Percentiles rank a stretch among this genome's conserved stretches.
Conservation (phyloP, 2,329 filamentous ascomycete genomes). For the Fusarium pseudoanthophilum region DNA sequence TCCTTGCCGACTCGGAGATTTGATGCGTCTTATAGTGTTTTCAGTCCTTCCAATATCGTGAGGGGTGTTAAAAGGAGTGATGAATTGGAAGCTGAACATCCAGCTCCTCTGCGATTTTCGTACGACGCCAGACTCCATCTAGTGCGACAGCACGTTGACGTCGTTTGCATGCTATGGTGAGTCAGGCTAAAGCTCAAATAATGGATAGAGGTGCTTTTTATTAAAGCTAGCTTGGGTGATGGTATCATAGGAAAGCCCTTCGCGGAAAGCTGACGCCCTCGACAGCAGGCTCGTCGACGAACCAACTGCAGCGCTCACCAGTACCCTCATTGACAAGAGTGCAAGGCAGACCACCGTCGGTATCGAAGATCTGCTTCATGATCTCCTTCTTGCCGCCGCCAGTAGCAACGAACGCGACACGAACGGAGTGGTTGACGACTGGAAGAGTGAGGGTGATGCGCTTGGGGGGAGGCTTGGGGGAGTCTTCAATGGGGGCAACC, state of each 20-base stretch:
- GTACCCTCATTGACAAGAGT: conserved; percentile 86
- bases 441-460: conserved; percentile 93
- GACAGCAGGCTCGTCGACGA: conserved; percentile 86
- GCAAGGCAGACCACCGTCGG: conserved; percentile 82
- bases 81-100: conserved; percentile 21
- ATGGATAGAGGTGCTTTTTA: conserved; percentile 15
- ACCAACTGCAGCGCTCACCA: conserved; percentile 93
- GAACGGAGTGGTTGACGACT: conserved; percentile 86
- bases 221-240: conserved; percentile 16
- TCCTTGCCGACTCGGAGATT: conserved; percentile 1
- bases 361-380: conserved; percentile 90
- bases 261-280: conserved; percentile 86
- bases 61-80: background rate
- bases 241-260: conserved; percentile 67
- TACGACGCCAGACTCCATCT: conserved; percentile 23
- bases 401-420: conserved; percentile 91
- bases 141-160: conserved; percentile 6
- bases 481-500: conserved; percentile 92
- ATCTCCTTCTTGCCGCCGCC: conserved; percentile 91
- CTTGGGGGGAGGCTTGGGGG: conserved; percentile 90
- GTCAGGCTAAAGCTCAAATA: conserved; percentile 17
- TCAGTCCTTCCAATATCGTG: background rate
- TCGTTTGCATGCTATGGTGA: conserved; percentile 15
- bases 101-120: conserved; percentile 34
- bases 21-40: background rate